Percentiles rank a stretch among this genome's conserved stretches.
These are phyloP conservation scores for Physcomitrellopsis africana DNA, from an alignment of 225 moss, liverwort and hornwort species.

Conservation along the genomic window DNA sequence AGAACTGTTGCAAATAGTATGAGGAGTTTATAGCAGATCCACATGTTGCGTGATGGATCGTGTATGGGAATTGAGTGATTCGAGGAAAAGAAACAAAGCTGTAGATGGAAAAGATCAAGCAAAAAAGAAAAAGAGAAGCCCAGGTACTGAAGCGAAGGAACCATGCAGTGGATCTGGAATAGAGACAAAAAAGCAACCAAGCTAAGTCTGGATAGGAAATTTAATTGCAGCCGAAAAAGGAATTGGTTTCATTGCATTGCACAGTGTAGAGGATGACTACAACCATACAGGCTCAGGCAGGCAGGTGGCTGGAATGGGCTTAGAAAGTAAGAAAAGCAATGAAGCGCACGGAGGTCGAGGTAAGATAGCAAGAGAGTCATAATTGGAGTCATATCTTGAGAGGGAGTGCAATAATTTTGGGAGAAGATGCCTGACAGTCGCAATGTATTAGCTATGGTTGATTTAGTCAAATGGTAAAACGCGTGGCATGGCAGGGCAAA, in stretches of 20 bases:
- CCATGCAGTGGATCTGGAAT: too few relatives aligned
- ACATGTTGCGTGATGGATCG: too few relatives aligned
- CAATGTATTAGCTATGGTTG: constrained; percentile 26
- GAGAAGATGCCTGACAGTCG: constrained; percentile 49
- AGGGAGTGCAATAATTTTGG: constrained; percentile 50
- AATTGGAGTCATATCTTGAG: constrained; percentile 35
- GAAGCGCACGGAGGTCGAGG: not conserved
- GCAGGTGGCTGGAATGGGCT: constrained; percentile 11
- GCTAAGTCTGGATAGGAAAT: too few relatives aligned
- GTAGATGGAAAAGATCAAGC: too few relatives aligned
- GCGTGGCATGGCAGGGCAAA: not conserved
- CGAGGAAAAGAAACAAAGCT: too few relatives aligned
- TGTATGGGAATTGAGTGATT: too few relatives aligned
- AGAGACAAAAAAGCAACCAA: too few relatives aligned
- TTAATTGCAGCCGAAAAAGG: too few relatives aligned
- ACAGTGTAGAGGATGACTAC: not conserved
- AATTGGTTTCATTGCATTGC: not conserved
- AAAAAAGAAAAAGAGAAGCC: too few relatives aligned
- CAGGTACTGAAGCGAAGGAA: too few relatives aligned
- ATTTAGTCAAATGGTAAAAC: constrained; percentile 34
- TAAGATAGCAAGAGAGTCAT: constrained; percentile 9
- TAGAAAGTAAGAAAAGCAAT: not conserved
- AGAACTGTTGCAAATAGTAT: too few relatives aligned
- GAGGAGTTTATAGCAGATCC: too few relatives aligned
- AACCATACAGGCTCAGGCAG: not conserved